Base-by-base conservation (phyloP, 1,284 basidiomycete species). In the Entoloma clypeatum region DNA sequence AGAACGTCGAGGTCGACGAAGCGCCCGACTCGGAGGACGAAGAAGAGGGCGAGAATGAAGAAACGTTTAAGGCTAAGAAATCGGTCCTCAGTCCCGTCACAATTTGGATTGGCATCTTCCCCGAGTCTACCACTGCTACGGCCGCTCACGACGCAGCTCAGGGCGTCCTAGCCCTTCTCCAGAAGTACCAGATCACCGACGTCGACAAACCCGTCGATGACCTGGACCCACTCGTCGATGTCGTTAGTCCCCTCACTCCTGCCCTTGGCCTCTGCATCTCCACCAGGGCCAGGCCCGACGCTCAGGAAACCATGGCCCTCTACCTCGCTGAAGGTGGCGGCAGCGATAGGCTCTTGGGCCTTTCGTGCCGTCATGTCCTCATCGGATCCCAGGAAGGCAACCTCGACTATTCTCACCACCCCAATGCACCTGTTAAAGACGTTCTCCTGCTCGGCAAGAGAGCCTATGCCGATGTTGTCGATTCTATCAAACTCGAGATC, bases 181-280 rank as follows among this genome's bases (percentile, higher is more conserved):
- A 32, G 34, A 7, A 36, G 28, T 42, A 29, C 37, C 31, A 26
- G 31, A 50, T 55, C 34, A 24, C 31, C 33, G 54, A 56, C 25
- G 54, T 65, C 38, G 50, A 65, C 32, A 24, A 39, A 5, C 41
- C 47, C 47, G 51, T 51, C 43, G 33, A 23, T 37, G 28, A 27
- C 40, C 9, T 38, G 11, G 32, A 63, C 51, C 26, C 54, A 34
- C 55, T 50, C 25, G 53, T 43, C 18, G 52, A 59, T 26, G 48
- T 63, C 32, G 53, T 53, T 41, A 39, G 52, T 14, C 60, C 62
- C 14, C 48, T 69, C 21, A 63, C 67, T 33, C 43, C 61, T 27
- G 33, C 58, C 7, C 59, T 69, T 32, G 57, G 65, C 17, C 48
- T 67, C 41, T 47, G 45, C 18, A 67, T 69, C 48, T 52, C 52